Percentiles rank a stretch among this genome's conserved stretches.
Conservation (phyloP, 768 basidiomycete genomes). For the Cyclocybe aegerita region DNA sequence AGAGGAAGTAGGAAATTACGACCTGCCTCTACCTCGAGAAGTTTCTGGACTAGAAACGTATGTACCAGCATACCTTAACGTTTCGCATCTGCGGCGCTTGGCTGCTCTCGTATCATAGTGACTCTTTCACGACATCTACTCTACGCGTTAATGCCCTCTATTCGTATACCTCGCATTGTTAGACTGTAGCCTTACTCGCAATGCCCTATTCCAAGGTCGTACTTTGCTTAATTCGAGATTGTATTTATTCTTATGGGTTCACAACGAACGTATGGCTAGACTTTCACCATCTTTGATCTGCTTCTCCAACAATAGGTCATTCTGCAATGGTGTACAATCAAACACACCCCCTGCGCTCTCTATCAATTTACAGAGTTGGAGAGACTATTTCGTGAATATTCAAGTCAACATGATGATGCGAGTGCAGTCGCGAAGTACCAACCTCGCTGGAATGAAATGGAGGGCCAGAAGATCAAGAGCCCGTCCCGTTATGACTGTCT, state of each 20-base stretch:
- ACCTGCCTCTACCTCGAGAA: constrained; percentile 90
- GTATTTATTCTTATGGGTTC: constrained; percentile 5
- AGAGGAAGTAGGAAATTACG: constrained; percentile 95
- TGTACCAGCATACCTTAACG: constrained; percentile 88
- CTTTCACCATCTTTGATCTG: constrained; percentile 56
- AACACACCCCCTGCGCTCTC: too few relatives aligned
- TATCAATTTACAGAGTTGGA: constrained; percentile 16
- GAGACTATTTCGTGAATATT: background rate
- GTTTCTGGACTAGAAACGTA: constrained; percentile 97
- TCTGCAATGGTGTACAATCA: too few relatives aligned
- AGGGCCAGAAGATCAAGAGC: constrained; percentile 56
- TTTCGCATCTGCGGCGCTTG: constrained; percentile 84
- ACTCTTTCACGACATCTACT: constrained; percentile 11
- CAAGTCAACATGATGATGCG: background rate
- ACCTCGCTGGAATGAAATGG: constrained; percentile 35
- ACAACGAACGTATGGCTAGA: constrained; percentile 19
- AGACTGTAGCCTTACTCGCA: constrained; percentile 38
- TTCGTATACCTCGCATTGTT: constrained; percentile 43
- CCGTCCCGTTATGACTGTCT: constrained; percentile 59
- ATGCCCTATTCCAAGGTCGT: constrained; percentile 35
- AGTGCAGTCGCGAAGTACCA: constrained; percentile 11
- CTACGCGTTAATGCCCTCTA: constrained; percentile 20
- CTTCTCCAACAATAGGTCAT: constrained; percentile 44
- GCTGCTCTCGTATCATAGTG: constrained; percentile 66
- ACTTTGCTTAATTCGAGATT: constrained; percentile 8